These are phyloP conservation scores for Macrolepiota fuliginosa DNA, from an alignment of 768 basidiomycete genomes.

Conservation along the genomic window DNA sequence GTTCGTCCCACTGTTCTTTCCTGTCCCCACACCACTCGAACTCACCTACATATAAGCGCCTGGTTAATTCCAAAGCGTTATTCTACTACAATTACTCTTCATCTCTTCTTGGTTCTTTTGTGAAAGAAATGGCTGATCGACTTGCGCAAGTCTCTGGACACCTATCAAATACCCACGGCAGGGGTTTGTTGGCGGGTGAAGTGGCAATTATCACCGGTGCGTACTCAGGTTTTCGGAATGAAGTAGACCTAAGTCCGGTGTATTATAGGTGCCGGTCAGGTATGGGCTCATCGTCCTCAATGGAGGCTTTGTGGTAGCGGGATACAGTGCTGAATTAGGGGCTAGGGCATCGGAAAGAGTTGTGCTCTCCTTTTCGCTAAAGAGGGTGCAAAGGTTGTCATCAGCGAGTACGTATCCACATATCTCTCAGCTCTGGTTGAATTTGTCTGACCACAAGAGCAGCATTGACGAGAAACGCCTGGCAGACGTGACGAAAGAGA, in stretches of 20 bases:
- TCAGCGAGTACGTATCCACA: conserved; percentile 60
- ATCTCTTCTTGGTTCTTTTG: background rate
- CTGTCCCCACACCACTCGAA: background rate
- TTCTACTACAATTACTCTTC: background rate
- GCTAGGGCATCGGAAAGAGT: conserved; percentile 75
- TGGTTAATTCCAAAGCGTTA: background rate
- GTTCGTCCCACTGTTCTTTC: background rate
- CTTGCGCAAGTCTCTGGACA: conserved; percentile 73
- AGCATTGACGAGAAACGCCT: conserved; percentile 77
- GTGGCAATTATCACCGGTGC: conserved; percentile 85
- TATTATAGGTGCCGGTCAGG: conserved; percentile 80
- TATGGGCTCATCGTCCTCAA: conserved; percentile 23
- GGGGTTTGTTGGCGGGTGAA: conserved; percentile 70
- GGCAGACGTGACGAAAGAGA: conserved; percentile 65
- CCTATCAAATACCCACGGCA: conserved; percentile 48
- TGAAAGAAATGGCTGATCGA: conserved; percentile 45
- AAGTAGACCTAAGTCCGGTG: too few relatives aligned
- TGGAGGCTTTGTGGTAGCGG: too few relatives aligned
- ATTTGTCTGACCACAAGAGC: background rate
- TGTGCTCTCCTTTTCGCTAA: conserved; percentile 76
- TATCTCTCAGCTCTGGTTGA: conserved; percentile 6
- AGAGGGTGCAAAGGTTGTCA: conserved; percentile 85
- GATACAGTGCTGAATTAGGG: conserved; percentile 6
- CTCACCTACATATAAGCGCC: background rate
- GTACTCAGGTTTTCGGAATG: conserved; percentile 22